Conservation (phyloP, 192 early-diverging fungal species). For the Linnemannia hyalina region DNA sequence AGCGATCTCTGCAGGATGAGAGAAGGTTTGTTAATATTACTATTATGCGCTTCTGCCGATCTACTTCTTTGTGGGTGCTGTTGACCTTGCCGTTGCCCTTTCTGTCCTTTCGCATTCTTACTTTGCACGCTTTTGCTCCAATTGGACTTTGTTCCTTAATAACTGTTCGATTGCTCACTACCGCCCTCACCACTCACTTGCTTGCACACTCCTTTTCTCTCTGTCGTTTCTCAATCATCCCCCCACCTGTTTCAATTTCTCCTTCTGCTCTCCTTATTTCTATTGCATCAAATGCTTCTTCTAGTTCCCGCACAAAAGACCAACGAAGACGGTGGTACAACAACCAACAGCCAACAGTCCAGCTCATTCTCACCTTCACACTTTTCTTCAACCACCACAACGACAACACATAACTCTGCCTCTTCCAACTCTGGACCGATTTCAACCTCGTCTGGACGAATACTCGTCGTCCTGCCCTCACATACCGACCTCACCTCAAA, state of each 20-base stretch:
- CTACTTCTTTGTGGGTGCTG: background rate
- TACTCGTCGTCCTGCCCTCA: conserved; percentile 22
- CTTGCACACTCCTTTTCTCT: background rate
- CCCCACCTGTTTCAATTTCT: background rate
- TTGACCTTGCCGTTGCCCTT: background rate
- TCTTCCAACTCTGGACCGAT: background rate
- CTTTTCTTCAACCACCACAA: background rate
- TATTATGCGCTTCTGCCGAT: no score
- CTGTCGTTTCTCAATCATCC: background rate
- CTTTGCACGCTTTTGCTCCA: background rate
- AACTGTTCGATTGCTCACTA: no score
- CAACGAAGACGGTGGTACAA: background rate
- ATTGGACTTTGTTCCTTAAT: background rate
- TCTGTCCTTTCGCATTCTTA: background rate
- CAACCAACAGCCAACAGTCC: background rate
- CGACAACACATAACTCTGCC: background rate
- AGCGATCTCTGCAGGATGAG: no score
- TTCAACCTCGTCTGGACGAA: background rate
- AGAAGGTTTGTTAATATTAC: no score
- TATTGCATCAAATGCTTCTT: conserved; percentile 6
- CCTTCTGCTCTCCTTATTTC: background rate
- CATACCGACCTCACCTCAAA: conserved; percentile 13
- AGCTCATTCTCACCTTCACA: background rate
- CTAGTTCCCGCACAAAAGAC: conserved; percentile 22
- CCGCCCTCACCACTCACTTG: no score